A percentile compares a stretch with the other conserved stretches of the same genome.
These are phyloP conservation scores for Aureobasidium sp. DNA, from an alignment of 2,329 filamentous ascomycete species.

Conservation along the genomic window DNA sequence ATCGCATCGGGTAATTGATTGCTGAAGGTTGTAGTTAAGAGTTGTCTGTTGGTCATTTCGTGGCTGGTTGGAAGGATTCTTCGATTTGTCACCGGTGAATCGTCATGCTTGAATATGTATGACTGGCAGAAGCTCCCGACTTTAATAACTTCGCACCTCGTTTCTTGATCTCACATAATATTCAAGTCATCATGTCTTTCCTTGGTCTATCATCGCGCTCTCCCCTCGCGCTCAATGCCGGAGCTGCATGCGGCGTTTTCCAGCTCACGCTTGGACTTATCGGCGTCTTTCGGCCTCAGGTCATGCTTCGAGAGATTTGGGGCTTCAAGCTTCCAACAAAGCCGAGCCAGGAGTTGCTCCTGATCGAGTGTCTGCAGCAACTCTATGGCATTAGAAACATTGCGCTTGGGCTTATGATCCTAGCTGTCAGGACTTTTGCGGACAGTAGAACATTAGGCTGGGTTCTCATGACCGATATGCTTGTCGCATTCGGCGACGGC, in stretches of 20 bases:
- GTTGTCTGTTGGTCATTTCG: too few relatives aligned
- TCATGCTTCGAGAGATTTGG: background rate
- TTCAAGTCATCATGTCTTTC: background rate
- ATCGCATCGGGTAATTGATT: background rate
- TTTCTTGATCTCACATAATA: background rate
- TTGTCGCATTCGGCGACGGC: background rate
- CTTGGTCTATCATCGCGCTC: background rate
- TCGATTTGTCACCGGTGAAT: background rate
- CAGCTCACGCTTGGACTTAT: constrained; percentile 4
- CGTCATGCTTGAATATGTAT: background rate
- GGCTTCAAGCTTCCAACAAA: background rate
- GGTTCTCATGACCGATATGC: background rate
- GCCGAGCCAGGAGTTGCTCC: background rate
- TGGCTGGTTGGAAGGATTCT: background rate
- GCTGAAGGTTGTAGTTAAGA: background rate
- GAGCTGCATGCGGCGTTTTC: background rate
- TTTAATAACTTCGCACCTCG: background rate
- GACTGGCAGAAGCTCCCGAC: background rate
- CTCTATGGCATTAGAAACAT: constrained; percentile 2
- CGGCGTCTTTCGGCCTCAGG: background rate
- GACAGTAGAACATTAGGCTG: background rate
- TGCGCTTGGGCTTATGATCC: constrained; percentile 2
- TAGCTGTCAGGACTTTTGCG: background rate
- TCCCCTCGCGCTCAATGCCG: background rate
- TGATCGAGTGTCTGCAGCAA: background rate